Percentiles rank a stretch among this genome's conserved stretches.
These are phyloP conservation scores for Tetradesmus lagerheimii DNA, from an alignment of 139 green algal genomes.

Conservation along the genomic window DNA sequence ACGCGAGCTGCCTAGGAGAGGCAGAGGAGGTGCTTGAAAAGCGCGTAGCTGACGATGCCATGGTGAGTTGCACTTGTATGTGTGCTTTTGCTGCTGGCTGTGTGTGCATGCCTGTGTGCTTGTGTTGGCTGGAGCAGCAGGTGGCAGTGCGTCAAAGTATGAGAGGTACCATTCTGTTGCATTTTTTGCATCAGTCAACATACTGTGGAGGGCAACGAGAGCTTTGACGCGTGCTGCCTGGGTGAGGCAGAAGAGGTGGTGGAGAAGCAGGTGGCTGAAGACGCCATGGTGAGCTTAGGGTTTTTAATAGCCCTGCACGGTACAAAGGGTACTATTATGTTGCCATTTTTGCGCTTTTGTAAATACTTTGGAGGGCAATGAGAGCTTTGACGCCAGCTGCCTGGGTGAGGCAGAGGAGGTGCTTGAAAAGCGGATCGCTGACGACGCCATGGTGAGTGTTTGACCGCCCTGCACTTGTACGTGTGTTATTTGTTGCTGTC, in stretches of 20 bases:
- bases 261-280: conserved; percentile 73
- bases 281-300: no score
- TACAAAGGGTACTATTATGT: no score
- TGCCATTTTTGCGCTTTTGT: no score
- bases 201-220: conserved; percentile 98
- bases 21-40: conserved; percentile 83
- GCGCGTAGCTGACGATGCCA: conserved; percentile 82
- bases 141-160: no score
- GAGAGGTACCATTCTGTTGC: no score
- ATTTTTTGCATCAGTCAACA: no score
- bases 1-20: conserved; percentile 71
- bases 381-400: conserved; percentile 89
- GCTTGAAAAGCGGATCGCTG: conserved; percentile 79
- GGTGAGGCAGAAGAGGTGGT: conserved; percentile 76
- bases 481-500: no score
- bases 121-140: no score
- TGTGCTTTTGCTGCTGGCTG: neutral
- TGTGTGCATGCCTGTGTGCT: neutral
- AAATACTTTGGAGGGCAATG: conserved; percentile 97
- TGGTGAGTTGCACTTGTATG: conserved; percentile 58
- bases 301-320: no score
- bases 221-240: conserved; percentile 68
- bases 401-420: conserved; percentile 67
- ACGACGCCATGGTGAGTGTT: conserved; percentile 85
- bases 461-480: no score